These are phyloP conservation scores for Aquanectria penicillioides DNA, from an alignment of 2,329 filamentous ascomycete genomes.

Conservation along the genomic window DNA sequence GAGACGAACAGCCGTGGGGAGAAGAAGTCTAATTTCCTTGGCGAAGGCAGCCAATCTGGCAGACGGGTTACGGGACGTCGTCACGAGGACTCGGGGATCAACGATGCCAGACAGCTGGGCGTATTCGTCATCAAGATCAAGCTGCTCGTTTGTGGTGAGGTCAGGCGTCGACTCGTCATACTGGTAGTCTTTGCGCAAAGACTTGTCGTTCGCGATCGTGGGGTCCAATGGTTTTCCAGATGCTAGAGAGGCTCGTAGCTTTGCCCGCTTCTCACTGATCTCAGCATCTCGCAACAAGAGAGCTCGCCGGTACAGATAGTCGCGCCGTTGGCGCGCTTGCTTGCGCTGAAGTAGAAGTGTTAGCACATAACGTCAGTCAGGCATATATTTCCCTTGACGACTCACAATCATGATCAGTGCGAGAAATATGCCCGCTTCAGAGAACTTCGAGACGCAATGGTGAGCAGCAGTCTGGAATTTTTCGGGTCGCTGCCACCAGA, in stretches of 20 bases:
- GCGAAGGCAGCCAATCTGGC: conserved; percentile 88
- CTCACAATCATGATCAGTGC: conserved; percentile 47
- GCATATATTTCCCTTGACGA: neutral
- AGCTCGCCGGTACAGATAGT: conserved; percentile 86
- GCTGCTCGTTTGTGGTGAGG: conserved; percentile 71
- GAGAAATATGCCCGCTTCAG: conserved; percentile 6
- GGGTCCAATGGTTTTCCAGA: conserved; percentile 88
- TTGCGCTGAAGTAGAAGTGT: conserved; percentile 47
- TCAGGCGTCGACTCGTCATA: conserved; percentile 88
- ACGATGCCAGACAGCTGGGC: conserved; percentile 89
- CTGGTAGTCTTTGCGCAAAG: conserved; percentile 86
- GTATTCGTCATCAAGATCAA: conserved; percentile 90
- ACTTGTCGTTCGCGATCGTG: conserved; percentile 85
- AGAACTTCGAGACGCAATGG: neutral
- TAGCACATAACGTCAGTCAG: conserved; percentile 23
- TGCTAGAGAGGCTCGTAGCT: conserved; percentile 86
- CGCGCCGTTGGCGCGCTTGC: conserved; percentile 54
- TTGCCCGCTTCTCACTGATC: conserved; percentile 89
- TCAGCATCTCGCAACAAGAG: conserved; percentile 90
- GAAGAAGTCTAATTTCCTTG: conserved; percentile 86
- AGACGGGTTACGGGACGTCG: conserved; percentile 89
- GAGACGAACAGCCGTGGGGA: conserved; percentile 86
- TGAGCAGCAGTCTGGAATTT: conserved; percentile 6
- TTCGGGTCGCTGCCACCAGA: conserved; percentile 19
- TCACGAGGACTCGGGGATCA: conserved; percentile 88